Percentiles rank a stretch among this genome's conserved stretches.
These are phyloP conservation scores for Candida sojae DNA, from an alignment of 1,139 yeast species.

Conservation along the genomic window DNA sequence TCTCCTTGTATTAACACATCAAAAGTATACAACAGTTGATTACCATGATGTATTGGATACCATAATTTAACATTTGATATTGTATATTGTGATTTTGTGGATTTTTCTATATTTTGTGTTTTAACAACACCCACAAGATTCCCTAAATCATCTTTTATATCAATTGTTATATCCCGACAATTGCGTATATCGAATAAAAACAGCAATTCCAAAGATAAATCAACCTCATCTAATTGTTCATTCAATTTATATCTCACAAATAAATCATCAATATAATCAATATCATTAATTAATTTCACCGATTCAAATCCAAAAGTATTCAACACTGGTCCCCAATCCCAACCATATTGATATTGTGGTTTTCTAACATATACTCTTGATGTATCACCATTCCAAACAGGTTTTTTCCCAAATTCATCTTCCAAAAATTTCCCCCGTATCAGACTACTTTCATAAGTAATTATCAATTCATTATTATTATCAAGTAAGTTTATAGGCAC, in stretches of 20 bases:
- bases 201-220: constrained; percentile 12
- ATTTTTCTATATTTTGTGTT: not conserved
- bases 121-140: not conserved
- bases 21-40: constrained; percentile 32
- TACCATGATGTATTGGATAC: constrained; percentile 44
- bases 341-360: constrained; percentile 58
- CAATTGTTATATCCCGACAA: constrained; percentile 4
- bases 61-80: constrained; percentile 32
- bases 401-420: constrained; percentile 18
- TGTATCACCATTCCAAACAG: constrained; percentile 42
- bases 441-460: constrained; percentile 26
- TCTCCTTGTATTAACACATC: constrained; percentile 13
- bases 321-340: constrained; percentile 61
- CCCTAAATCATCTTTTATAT: constrained; percentile 6
- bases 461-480: constrained; percentile 19
- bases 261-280: constrained; percentile 19
- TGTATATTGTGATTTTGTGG: not conserved
- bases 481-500: constrained; percentile 13
- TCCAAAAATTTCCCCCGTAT: constrained; percentile 21
- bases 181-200: not conserved
- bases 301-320: constrained; percentile 50
- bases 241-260: constrained; percentile 22
- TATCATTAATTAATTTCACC: constrained; percentile 29
- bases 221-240: constrained; percentile 8
- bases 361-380: constrained; percentile 46